Percentiles rank a stretch among this genome's conserved stretches.
These are phyloP conservation scores for Talaromyces pinophilus DNA, from an alignment of 2,329 filamentous ascomycete species.

Conservation along the genomic window DNA sequence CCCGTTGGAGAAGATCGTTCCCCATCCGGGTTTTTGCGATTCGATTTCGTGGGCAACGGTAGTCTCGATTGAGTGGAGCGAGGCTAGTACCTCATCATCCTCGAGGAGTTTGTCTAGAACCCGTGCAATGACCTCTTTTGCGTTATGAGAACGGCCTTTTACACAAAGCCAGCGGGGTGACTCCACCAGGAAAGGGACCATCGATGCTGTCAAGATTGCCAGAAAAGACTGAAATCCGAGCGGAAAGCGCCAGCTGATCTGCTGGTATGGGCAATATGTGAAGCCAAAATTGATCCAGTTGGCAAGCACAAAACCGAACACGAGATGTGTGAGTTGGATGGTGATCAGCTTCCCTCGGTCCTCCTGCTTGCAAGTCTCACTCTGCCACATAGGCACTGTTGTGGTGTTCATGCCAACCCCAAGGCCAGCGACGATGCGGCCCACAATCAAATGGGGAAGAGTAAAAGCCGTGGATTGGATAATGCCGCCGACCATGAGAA, in stretches of 20 bases:
- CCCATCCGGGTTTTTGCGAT: neutral
- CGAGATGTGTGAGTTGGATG: slow-evolving; percentile 27
- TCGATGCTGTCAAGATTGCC: slow-evolving; percentile 34
- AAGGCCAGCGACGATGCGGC: slow-evolving; percentile 48
- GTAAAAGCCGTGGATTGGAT: slow-evolving; percentile 27
- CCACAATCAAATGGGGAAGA: slow-evolving; percentile 41
- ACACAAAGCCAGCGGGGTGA: slow-evolving; percentile 37
- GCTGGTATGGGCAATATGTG: neutral
- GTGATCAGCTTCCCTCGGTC: slow-evolving; percentile 38
- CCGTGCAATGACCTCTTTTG: neutral
- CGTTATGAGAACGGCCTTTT: slow-evolving; percentile 10
- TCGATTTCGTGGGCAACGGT: neutral
- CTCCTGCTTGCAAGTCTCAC: slow-evolving; percentile 46
- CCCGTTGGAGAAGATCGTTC: neutral
- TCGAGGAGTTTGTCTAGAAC: neutral
- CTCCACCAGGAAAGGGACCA: slow-evolving; percentile 37
- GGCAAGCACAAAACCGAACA: slow-evolving; percentile 27
- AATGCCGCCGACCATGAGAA: slow-evolving; percentile 26
- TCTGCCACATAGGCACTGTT: slow-evolving; percentile 50
- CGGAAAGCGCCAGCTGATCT: slow-evolving; percentile 40
- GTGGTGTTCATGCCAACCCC: slow-evolving; percentile 54
- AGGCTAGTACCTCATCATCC: neutral
- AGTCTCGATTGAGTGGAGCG: neutral
- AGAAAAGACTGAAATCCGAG: slow-evolving; percentile 50
- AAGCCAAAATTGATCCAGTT: slow-evolving; percentile 25